Base-by-base conservation (phyloP, 2,329 filamentous ascomycete genomes). In the Verticillium tricorpus region DNA sequence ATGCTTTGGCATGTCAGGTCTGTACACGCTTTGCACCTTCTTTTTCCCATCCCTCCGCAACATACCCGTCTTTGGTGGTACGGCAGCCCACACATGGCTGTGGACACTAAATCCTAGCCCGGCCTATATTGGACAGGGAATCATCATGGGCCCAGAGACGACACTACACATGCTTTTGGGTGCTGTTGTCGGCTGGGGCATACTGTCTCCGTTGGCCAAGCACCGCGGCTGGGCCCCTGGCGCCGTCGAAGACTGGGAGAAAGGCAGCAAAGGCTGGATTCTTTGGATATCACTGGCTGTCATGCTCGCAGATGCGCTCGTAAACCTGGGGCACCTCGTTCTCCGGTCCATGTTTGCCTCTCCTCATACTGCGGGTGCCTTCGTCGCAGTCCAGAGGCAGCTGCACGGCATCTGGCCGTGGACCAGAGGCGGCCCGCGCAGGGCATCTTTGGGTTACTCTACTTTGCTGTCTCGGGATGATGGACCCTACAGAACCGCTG, bases 21-120 rank as follows among this genome's bases (percentile, higher is more conserved):
- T 85, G 25, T 85, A 92, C 77, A 98, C 95, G 0, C 77, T 98
- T 8, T 80, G 88, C 34, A 95, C 93, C 1, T 98, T 96, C 74
- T 99, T 99, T 74, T 81, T 97, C 60, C 95, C 95, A 0, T 79
- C 91, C 58, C 77, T 98, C 22, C 89, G 93, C 61, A 89, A 91
- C 67, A 80, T 99, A n/a, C 95, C 95, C 0, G 80, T 99, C 31
- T 91, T 98, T 67, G 95, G 95, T 0, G 77, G 83, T 0, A 76
- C 84, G 2, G 84, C 96, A 7, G 93, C 93, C 0, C 77, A 85
- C 1, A 86, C 86, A 2, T 99, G 94, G 94, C 84, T 97, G 1
- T 99, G 95, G 95, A 95, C 92, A 1, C 80, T 99, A 7, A 99
- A 99, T 67, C 95, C 95, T 0, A 97, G 93, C 56, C 89, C 96